Base-by-base conservation (phyloP, 176 grass and related monocot genomes). In the Aegilops speltoides region DNA sequence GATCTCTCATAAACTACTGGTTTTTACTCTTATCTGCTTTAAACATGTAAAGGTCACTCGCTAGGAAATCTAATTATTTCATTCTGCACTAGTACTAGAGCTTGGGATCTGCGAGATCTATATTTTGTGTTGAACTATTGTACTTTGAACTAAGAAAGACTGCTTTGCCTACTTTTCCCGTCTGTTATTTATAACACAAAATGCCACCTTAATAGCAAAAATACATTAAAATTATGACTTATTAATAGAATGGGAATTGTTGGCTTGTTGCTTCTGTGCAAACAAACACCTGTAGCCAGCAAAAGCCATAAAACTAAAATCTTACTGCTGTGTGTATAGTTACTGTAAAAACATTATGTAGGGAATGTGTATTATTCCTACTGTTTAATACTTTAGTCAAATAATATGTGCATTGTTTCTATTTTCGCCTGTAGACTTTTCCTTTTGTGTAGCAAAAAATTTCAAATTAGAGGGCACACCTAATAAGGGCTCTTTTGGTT, bases 51-150 rank as follows among this genome's bases (percentile, higher is more conserved):
- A 19, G 2, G 50, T 54, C 50, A 54, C 16, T 86, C n/a, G 52
- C 40, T 78, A 56, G 23, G 73, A 20, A 17, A 83, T 86, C 46
- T 86, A 41, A 33, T 82, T 43, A 17, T 59, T 78, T 54, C 65
- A 78, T 24, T 64, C 73, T 28, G 25, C 24, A 65, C 59, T 54
- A 61, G 62, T 78, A 76, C 22, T 82, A 73, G 64, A 82, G 61
- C 66, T 78, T 69, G 73, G 69, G 8, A 77, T 71, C 38, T 64
- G 37, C 59, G 50, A 79, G 80, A 34, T 54, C 78, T 78, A 56
- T 79, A 65, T 52, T 50, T 64, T 77, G 68, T 37, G 7, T 25
- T 73, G 36, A 65, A 57, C 22, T 79, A 50, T 22, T 50, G 69
- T 59, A 83, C 52, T 16, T 84, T 37, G 60, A 36, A 80, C 16